phyloP scores from a whole-genome alignment of 345 rosid species.

The Nephelium lappaceum region DNA sequence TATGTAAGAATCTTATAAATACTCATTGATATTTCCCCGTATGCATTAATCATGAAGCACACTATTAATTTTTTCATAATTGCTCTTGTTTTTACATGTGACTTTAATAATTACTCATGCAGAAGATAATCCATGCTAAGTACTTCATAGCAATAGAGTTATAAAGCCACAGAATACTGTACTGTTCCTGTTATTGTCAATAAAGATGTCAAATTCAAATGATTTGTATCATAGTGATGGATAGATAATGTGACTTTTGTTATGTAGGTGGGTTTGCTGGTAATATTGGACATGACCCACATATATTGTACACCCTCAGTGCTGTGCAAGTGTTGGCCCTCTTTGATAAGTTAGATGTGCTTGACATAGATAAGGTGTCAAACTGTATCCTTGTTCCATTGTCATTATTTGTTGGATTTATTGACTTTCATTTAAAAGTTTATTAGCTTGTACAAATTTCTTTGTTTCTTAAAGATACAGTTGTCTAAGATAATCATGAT shows the following conservation, averaged over 20 bases:
- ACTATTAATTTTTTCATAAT: not conserved
- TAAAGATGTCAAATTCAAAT: not conserved
- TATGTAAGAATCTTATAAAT: slow-evolving; percentile 27
- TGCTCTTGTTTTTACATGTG: not conserved
- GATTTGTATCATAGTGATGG: not conserved
- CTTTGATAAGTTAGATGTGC: slow-evolving; percentile 65
- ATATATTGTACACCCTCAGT: slow-evolving; percentile 73
- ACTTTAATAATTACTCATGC: not conserved
- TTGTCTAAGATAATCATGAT: not conserved
- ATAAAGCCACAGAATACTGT: not conserved
- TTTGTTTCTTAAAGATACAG: not conserved
- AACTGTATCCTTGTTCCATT: slow-evolving; percentile 72
- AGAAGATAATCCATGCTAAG: not conserved
- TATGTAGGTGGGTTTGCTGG: slow-evolving; percentile 94
- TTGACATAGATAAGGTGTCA: slow-evolving; percentile 67
- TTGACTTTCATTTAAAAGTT: not conserved
- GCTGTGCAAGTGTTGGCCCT: slow-evolving; percentile 86
- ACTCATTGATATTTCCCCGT: not conserved
- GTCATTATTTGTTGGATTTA: not conserved
- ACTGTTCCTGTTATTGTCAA: not conserved
- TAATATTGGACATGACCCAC: slow-evolving; percentile 88
- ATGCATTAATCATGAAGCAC: not conserved
- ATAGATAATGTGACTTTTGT: not conserved
- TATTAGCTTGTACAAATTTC: not conserved
- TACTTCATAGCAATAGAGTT: not conserved